Evolutionary conservation across 2,329 filamentous ascomycete species (phyloP).

Genomic region (Amesomyces nigricolor): DNA sequence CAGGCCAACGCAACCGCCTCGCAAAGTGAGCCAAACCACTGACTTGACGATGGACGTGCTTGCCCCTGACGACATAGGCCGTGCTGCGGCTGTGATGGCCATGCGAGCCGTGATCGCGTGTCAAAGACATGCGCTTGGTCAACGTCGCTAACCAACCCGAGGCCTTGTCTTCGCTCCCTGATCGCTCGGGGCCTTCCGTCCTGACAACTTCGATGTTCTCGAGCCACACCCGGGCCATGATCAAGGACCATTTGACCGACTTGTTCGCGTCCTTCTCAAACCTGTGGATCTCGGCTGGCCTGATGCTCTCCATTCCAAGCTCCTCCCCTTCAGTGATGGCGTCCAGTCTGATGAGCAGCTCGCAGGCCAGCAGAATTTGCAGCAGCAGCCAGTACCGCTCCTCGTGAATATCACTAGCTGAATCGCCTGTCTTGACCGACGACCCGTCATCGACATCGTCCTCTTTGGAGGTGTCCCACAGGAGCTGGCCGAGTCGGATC

Average conservation of each 20-base stretch:
- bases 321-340: constrained; percentile 57
- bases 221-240: constrained; percentile 61
- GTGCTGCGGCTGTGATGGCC: constrained; percentile 30
- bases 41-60: constrained; percentile 53
- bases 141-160: constrained; percentile 53
- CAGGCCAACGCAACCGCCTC: constrained; percentile 56
- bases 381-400: constrained; percentile 63
- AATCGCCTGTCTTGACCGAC: constrained; percentile 45
- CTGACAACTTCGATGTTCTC: constrained; percentile 58
- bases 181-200: constrained; percentile 31
- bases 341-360: constrained; percentile 60
- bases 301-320: constrained; percentile 45
- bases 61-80: constrained; percentile 49
- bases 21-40: constrained; percentile 60
- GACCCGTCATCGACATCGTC: constrained; percentile 49
- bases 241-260: constrained; percentile 62
- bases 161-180: constrained; percentile 30
- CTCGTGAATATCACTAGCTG: constrained; percentile 48
- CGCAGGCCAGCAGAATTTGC: constrained; percentile 59
- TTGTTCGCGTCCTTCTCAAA: constrained; percentile 58
- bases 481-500: constrained; percentile 64
- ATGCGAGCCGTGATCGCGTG: constrained; percentile 34
- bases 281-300: constrained; percentile 51
- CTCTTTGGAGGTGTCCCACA: constrained; percentile 56
- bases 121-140: constrained; percentile 48